These are phyloP conservation scores for Priceomyces fermenticarens DNA, from an alignment of 805 yeast species.

Conservation along the genomic window DNA sequence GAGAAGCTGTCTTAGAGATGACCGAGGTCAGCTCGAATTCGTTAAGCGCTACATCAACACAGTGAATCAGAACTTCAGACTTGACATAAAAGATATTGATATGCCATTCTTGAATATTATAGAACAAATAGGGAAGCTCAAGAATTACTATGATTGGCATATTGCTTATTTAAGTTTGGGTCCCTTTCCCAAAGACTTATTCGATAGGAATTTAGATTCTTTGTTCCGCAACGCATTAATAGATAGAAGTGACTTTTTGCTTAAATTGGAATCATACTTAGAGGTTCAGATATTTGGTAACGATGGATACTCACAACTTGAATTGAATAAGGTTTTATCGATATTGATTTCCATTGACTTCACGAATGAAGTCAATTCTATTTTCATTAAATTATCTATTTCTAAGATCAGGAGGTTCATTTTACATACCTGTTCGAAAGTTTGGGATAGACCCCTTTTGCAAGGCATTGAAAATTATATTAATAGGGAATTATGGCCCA, in stretches of 20 bases:
- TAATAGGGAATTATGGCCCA: conserved; percentile 35
- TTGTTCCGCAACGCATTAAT: conserved; percentile 20
- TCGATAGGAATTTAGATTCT: conserved; percentile 27
- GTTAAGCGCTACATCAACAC: conserved; percentile 32
- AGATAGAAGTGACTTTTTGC: conserved; percentile 5
- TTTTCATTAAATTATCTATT: conserved; percentile 37
- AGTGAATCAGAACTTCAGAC: conserved; percentile 19
- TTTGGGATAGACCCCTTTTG: conserved; percentile 40
- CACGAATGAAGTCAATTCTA: conserved; percentile 19
- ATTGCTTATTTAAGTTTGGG: conserved; percentile 21
- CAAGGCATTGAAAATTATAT: conserved; percentile 35
- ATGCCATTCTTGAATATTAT: conserved; percentile 6
- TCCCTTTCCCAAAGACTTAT: conserved; percentile 16
- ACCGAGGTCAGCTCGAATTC: conserved; percentile 29
- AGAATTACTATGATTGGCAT: conserved; percentile 21
- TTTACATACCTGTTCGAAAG: conserved; percentile 21
- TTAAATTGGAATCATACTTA: conserved; percentile 6
- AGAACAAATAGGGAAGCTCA: conserved; percentile 14
- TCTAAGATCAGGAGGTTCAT: conserved; percentile 32
- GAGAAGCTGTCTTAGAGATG: conserved; percentile 33
- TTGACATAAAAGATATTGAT: neutral
- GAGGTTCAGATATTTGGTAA: conserved; percentile 4
- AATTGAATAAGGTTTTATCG: conserved; percentile 15
- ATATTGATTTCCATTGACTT: conserved; percentile 19
- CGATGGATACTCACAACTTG: neutral